Evolutionary conservation across 306 rosid genomes (phyloP), one percentile per base, ranked within the genome.

Genomic region (Sphenostylis stenocarpa): DNA sequence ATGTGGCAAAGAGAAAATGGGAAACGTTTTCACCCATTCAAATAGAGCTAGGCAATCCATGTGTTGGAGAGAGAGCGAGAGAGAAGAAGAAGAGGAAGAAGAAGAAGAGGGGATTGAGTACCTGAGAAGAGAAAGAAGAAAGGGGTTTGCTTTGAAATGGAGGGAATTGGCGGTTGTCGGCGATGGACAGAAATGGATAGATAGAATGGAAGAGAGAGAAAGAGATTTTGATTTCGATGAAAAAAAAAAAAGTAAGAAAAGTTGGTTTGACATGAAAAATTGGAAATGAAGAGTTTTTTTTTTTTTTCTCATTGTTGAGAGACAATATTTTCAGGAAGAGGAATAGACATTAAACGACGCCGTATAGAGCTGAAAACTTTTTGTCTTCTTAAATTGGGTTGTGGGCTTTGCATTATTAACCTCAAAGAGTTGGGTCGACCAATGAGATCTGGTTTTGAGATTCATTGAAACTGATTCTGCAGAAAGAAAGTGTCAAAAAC

Each of bases 161-260:
- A 72, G 82, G 76, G 48, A 82, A 75, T 75, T 81, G 84, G 84
- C 84, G 77, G 80, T 75, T 75, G 81, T 75, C 84, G 81, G 81
- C 84, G 84, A 81, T 75, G 76, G 49, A 80, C 63, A 44, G 64
- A 81, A 34, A 19, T 43, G 80, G 84, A 81, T 67, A 80, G 84
- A 80, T 23, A 68, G 80, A 75, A 56, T 17, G 6, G 11, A 44
- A 80, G 77, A 72, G 69, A 81, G 39, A 26, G 20, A 41, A 31
- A 26, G 45, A 34, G 73, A 70, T 45, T 65, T 55, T 56, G 65
- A 77, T 77, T 71, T 68, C 9, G 53, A 34, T 20, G 41, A 6
- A 19, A 29, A 63, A 21, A n/a, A 51, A 45, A 49, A 62, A 6
- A 0, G 3, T 14, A 11, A 58, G 20, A 19, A 33, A 2, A 20